A percentile compares a stretch with the other conserved stretches of the same genome.
These are phyloP conservation scores for Cercospora sesami DNA, from an alignment of 2,329 filamentous ascomycete species.

Conservation along the genomic window DNA sequence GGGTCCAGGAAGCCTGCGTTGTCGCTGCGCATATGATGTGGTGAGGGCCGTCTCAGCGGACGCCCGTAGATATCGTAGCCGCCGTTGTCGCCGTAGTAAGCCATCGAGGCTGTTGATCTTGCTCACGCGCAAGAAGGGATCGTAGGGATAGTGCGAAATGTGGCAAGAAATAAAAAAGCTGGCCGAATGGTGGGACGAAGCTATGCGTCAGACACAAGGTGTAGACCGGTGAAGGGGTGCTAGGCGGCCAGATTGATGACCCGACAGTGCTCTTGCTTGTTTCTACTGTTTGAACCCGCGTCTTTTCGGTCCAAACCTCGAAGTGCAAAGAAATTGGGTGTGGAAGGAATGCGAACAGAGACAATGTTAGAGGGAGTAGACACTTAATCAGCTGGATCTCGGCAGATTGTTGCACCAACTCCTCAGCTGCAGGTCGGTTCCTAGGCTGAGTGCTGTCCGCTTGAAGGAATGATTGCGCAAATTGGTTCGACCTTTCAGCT, in stretches of 20 bases:
- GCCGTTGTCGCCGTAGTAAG: conserved; percentile 30
- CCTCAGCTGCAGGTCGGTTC: conserved; percentile 11
- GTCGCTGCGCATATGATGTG: conserved; percentile 25
- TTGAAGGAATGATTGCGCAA: neutral
- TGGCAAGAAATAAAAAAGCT: neutral
- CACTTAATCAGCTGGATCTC: conserved; percentile 15
- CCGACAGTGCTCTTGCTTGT: neutral
- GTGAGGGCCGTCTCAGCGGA: conserved; percentile 25
- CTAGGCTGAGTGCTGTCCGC: conserved; percentile 1
- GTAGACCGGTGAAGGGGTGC: conserved; percentile 17
- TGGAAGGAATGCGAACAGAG: neutral
- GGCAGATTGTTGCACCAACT: conserved; percentile 12
- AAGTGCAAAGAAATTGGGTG: neutral
- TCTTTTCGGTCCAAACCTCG: neutral
- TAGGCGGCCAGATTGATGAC: conserved; percentile 6
- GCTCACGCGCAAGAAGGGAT: neutral
- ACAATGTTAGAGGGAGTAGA: neutral
- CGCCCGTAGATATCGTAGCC: conserved; percentile 27
- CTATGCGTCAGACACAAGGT: conserved; percentile 9
- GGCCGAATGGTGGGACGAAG: neutral
- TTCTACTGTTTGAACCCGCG: neutral
- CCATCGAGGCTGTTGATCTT: conserved; percentile 12
- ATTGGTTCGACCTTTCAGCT: neutral
- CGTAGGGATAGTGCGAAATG: neutral
- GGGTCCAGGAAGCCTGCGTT: conserved; percentile 32